Conservation (phyloP, 2,329 filamentous ascomycete genomes). For the Stromatinia cepivora region DNA sequence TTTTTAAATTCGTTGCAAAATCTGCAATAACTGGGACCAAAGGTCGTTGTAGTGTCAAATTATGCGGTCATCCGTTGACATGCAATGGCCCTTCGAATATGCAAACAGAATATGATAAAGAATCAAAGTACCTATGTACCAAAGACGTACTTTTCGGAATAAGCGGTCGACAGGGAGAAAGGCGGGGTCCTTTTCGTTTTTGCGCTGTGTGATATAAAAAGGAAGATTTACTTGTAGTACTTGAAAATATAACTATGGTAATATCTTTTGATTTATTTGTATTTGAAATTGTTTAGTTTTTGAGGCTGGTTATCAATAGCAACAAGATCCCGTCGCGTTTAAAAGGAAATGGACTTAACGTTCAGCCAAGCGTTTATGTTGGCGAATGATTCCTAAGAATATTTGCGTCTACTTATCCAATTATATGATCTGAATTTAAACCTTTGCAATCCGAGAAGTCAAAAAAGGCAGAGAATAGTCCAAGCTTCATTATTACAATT, state of each 20-base stretch:
- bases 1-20: neutral
- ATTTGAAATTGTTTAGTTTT: neutral
- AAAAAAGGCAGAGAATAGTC: neutral
- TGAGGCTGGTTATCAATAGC: neutral
- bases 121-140: constrained; percentile 6
- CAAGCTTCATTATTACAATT: neutral
- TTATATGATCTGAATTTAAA: neutral
- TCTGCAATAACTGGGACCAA: constrained; percentile 1
- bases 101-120: constrained; percentile 13
- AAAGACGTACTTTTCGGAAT: neutral
- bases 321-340: neutral
- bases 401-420: constrained; percentile 5
- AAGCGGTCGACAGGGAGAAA: neutral
- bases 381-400: neutral
- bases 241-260: neutral
- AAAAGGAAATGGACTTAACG: neutral
- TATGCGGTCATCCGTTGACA: constrained; percentile 33
- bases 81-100: constrained; percentile 13
- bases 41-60: constrained; percentile 24
- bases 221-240: neutral
- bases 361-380: neutral
- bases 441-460: neutral
- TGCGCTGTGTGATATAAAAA: neutral
- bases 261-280: neutral
- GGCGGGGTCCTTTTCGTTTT: neutral